phyloP scores from a whole-genome alignment of 495 filamentous ascomycete species.

The Hypoxylon lienhwacheense region DNA sequence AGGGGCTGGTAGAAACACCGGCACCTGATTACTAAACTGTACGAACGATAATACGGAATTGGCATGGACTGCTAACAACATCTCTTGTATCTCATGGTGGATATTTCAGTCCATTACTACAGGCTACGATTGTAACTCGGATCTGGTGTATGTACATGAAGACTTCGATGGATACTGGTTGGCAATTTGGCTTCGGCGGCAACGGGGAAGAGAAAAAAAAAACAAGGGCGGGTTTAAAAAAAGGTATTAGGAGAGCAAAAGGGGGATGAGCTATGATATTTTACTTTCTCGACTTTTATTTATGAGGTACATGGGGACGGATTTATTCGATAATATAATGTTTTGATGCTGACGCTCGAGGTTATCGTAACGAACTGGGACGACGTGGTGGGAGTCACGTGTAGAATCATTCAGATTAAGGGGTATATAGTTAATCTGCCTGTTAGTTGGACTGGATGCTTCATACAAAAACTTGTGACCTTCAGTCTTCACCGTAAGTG shows the following conservation, averaged over 20 bases:
- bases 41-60: conserved; percentile 9
- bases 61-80: neutral
- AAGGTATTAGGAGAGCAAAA: neutral
- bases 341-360: neutral
- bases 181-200: conserved; percentile 15
- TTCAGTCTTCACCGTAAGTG: too few species aligned
- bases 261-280: conserved; percentile 22
- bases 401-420: neutral
- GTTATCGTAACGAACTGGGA: neutral
- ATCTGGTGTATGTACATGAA: conserved; percentile 14
- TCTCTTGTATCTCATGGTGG: neutral
- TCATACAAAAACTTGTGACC: too few species aligned
- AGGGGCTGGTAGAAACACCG: neutral
- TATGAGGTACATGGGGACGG: conserved; percentile 1
- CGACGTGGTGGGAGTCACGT: neutral
- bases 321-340: too few species aligned
- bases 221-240: too few species aligned
- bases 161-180: neutral
- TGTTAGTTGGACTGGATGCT: too few species aligned
- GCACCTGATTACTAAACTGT: conserved; percentile 1
- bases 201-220: neutral
- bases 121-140: conserved; percentile 12
- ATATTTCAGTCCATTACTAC: neutral
- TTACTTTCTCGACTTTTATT: conserved; percentile 3
- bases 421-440: too few species aligned